Evolutionary conservation across 2,329 filamentous ascomycete species (phyloP).

Genomic region (Sporothrix phasma): DNA sequence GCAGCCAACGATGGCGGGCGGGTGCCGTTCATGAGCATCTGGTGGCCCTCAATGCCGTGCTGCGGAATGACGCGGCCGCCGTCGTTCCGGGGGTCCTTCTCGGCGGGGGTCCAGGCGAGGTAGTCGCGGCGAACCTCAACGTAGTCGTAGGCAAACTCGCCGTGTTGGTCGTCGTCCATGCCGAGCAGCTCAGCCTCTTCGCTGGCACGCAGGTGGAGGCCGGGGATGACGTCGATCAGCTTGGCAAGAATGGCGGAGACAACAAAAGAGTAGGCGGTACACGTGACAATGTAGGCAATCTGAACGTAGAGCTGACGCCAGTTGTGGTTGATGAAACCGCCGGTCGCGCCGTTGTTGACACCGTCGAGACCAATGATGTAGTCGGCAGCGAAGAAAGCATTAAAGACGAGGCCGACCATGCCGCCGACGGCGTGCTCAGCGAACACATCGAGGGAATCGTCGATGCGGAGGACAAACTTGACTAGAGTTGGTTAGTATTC

Average conservation of each 20-base stretch:
- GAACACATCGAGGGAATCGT: constrained; percentile 63
- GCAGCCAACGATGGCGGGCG: constrained; percentile 1
- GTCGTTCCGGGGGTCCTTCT: constrained; percentile 50
- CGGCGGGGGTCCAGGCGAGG: constrained; percentile 75
- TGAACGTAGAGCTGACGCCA: constrained; percentile 70
- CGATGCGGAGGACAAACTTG: constrained; percentile 53
- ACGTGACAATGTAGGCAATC: constrained; percentile 62
- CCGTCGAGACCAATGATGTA: constrained; percentile 67
- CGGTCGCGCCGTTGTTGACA: constrained; percentile 54
- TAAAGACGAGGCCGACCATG: constrained; percentile 61
- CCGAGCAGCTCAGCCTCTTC: constrained; percentile 77
- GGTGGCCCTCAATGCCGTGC: constrained; percentile 64
- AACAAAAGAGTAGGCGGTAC: constrained; percentile 58
- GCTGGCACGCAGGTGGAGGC: constrained; percentile 67
- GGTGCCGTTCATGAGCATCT: constrained; percentile 36
- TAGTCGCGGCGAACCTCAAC: constrained; percentile 83
- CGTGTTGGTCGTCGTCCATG: constrained; percentile 85
- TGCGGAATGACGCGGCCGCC: constrained; percentile 53
- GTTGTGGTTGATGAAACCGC: constrained; percentile 68
- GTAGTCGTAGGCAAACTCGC: constrained; percentile 85
- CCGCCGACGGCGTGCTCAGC: constrained; percentile 62
- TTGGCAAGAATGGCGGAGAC: constrained; percentile 66
- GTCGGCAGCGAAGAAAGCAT: constrained; percentile 59
- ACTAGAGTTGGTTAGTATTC: no score
- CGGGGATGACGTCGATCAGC: constrained; percentile 63